Conservation (phyloP, 345 rosid genomes). For the Isatis tinctoria region DNA sequence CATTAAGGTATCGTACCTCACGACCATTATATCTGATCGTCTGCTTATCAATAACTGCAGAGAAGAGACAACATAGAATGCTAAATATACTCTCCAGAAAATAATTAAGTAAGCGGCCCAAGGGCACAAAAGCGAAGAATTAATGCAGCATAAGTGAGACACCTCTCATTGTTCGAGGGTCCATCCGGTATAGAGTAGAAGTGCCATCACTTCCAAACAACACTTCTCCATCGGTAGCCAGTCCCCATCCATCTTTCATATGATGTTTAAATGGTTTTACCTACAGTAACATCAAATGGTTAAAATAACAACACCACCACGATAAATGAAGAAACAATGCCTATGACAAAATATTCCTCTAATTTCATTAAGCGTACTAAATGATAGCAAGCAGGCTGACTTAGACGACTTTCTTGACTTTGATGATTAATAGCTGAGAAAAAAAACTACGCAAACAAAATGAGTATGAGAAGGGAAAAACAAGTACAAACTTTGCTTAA, state of each 20-base stretch:
- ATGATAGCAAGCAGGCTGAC: neutral
- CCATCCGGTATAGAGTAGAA: slow-evolving; percentile 71
- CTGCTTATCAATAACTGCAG: slow-evolving; percentile 56
- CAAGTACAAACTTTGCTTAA: slow-evolving; percentile 71
- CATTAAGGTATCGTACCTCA: slow-evolving; percentile 72
- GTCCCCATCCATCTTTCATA: slow-evolving; percentile 98
- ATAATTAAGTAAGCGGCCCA: neutral
- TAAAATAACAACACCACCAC: neutral
- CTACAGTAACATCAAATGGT: slow-evolving; percentile 40
- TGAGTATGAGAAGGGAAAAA: slow-evolving; percentile 9
- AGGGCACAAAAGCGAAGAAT: slow-evolving; percentile 12
- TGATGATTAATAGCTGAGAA: neutral
- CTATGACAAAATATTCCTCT: neutral
- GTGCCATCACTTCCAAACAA: slow-evolving; percentile 91
- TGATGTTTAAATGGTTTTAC: slow-evolving; percentile 56
- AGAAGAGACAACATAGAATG: neutral
- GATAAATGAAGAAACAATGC: neutral
- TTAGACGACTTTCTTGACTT: neutral
- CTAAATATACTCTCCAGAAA: neutral
- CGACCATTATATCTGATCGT: slow-evolving; percentile 50
- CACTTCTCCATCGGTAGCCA: slow-evolving; percentile 82
- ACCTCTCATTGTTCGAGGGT: slow-evolving; percentile 75
- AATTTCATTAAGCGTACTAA: neutral
- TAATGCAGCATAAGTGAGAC: neutral
- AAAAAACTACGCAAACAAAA: neutral